Evolutionary conservation across 306 rosid genomes (phyloP).

Genomic region (Trifolium dubium): DNA sequence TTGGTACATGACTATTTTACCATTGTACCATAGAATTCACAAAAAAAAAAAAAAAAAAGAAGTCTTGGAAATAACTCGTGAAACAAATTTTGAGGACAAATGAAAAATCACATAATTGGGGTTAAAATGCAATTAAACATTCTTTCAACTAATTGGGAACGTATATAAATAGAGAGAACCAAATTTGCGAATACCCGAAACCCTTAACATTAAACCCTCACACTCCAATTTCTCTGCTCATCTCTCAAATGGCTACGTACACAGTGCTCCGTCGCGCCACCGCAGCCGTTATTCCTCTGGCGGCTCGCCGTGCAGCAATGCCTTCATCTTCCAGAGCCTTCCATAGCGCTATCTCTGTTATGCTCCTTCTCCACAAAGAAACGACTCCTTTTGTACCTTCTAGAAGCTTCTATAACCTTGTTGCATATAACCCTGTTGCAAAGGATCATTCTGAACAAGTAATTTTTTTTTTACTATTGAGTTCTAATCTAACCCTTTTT

Average conservation of each 20-base stretch:
- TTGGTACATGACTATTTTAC: too few species aligned
- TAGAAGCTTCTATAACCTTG: conserved; percentile 50
- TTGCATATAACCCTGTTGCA: conserved; percentile 47
- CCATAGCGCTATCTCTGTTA: conserved; percentile 48
- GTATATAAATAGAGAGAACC: not conserved
- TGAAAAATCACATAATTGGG: not conserved
- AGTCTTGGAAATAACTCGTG: too few species aligned
- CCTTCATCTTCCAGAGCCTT: conserved; percentile 60
- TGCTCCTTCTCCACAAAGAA: conserved; percentile 31
- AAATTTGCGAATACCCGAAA: not conserved
- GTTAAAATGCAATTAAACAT: not conserved
- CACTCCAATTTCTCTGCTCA: not conserved
- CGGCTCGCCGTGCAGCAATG: conserved; percentile 44
- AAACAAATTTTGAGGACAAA: not conserved
- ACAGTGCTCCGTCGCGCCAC: conserved; percentile 70
- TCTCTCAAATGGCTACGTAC: conserved; percentile 58
- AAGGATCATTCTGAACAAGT: conserved; percentile 11
- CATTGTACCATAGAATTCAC: too few species aligned
- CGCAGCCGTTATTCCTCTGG: conserved; percentile 53
- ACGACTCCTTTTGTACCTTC: conserved; percentile 42
- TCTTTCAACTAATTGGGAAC: not conserved
- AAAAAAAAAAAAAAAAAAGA: too few species aligned
- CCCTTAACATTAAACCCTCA: conserved; percentile 46
- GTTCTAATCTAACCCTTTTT: not conserved
- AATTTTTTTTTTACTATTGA: not conserved